phyloP scores from a whole-genome alignment of 768 basidiomycete species.

The Pleurotus giganteus region DNA sequence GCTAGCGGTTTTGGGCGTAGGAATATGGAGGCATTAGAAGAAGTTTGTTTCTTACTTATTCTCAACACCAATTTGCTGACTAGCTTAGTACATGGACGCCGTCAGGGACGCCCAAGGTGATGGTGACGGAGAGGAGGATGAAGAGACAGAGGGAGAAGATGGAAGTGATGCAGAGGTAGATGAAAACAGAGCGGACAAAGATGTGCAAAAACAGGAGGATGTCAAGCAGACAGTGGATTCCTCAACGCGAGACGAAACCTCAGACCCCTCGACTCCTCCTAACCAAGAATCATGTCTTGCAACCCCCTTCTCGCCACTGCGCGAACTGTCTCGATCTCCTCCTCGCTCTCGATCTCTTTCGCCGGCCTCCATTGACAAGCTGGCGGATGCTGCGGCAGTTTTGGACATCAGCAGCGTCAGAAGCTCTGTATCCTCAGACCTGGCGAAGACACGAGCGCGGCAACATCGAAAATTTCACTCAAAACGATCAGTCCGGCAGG shows the following conservation, averaged over 20 bases:
- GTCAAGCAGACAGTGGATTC: constrained; percentile 21
- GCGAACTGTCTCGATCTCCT: constrained; percentile 46
- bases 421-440: constrained; percentile 59
- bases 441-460: constrained; percentile 55
- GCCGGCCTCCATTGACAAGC: constrained; percentile 30
- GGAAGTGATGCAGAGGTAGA: constrained; percentile 35
- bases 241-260: constrained; percentile 5
- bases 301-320: constrained; percentile 27
- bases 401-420: constrained; percentile 49
- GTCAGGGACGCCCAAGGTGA: constrained; percentile 35
- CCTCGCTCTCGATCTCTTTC: constrained; percentile 49
- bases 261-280: constrained; percentile 12
- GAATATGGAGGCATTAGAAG: constrained; percentile 79
- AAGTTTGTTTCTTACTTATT: constrained; percentile 47
- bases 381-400: constrained; percentile 39
- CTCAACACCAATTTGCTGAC: constrained; percentile 15
- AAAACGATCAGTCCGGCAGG: constrained; percentile 59
- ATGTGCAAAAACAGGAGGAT: constrained; percentile 26
- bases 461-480: constrained; percentile 79
- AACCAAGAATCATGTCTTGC: constrained; percentile 22
- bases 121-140: constrained; percentile 26
- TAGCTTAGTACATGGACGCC: constrained; percentile 64
- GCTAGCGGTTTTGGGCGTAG: constrained; percentile 91
- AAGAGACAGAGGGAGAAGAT: constrained; percentile 24
- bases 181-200: constrained; percentile 27